These are phyloP conservation scores for Catunica adiposa DNA, from an alignment of 2,329 filamentous ascomycete genomes.

Conservation along the genomic window DNA sequence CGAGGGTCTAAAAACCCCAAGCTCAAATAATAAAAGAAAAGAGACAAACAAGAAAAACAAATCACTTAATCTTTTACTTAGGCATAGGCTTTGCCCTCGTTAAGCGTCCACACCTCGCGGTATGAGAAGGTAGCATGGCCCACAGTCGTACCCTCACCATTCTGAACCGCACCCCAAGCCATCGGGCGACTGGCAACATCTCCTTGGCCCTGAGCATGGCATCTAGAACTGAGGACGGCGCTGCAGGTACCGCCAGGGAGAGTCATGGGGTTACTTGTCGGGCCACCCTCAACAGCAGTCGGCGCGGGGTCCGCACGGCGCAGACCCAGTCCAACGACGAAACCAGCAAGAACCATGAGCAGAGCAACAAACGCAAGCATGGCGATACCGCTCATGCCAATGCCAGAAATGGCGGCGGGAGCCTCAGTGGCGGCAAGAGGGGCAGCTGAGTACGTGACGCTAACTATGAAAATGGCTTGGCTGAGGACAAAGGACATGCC, in stretches of 20 bases:
- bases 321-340: constrained; percentile 25
- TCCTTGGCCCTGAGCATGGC: constrained; percentile 24
- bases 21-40: constrained; percentile 1
- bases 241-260: constrained; percentile 32
- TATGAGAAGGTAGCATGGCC: constrained; percentile 31
- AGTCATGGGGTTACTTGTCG: constrained; percentile 32
- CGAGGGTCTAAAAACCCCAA: neutral
- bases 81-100: constrained; percentile 25
- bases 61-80: constrained; percentile 14
- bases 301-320: constrained; percentile 24
- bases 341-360: constrained; percentile 22
- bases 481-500: constrained; percentile 31
- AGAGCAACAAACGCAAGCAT: constrained; percentile 27
- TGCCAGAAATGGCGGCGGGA: constrained; percentile 18
- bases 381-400: constrained; percentile 28
- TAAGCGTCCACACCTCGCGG: constrained; percentile 21
- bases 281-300: constrained; percentile 22
- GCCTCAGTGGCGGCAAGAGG: constrained; percentile 12
- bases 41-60: constrained; percentile 3
- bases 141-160: constrained; percentile 23
- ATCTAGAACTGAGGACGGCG: constrained; percentile 34
- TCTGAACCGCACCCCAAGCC: constrained; percentile 31
- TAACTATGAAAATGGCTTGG: constrained; percentile 26
- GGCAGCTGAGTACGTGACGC: constrained; percentile 18
- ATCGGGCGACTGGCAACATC: constrained; percentile 22